Conservation (phyloP, 1,284 basidiomycete genomes). For the Neotropicomus parvogracilis region DNA sequence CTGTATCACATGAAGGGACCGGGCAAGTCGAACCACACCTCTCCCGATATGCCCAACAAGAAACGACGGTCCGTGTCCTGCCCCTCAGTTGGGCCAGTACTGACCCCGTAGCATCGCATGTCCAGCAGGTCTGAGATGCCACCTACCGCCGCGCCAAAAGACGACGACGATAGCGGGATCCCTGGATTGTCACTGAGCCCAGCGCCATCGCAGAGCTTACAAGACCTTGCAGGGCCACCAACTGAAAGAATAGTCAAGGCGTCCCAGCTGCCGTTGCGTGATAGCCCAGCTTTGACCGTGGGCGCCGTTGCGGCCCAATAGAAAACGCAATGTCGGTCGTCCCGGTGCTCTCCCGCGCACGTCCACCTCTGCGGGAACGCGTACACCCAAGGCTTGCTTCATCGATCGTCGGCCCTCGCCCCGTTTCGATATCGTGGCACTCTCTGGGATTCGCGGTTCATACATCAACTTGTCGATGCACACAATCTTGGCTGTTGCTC, state of each 20-base stretch:
- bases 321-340: slow-evolving; percentile 13
- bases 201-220: slow-evolving; percentile 29
- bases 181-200: slow-evolving; percentile 35
- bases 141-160: slow-evolving; percentile 33
- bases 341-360: slow-evolving; percentile 7
- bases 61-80: slow-evolving; percentile 51
- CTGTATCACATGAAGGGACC: slow-evolving; percentile 44
- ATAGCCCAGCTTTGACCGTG: slow-evolving; percentile 58
- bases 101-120: slow-evolving; percentile 25
- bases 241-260: slow-evolving; percentile 50
- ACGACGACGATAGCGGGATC: slow-evolving; percentile 39
- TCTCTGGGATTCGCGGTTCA: slow-evolving; percentile 1
- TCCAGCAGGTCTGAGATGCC: slow-evolving; percentile 40
- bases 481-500: slow-evolving; percentile 19
- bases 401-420: neutral
- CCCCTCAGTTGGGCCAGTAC: slow-evolving; percentile 18
- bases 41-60: slow-evolving; percentile 72
- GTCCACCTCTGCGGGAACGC: slow-evolving; percentile 1
- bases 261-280: slow-evolving; percentile 60
- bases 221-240: slow-evolving; percentile 43
- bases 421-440: slow-evolving; percentile 5
- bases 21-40: slow-evolving; percentile 60
- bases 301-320: slow-evolving; percentile 51
- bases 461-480: slow-evolving; percentile 14
- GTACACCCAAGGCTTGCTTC: neutral